Conservation (phyloP, 192 early-diverging fungal species). For the Backusella australiensis region DNA sequence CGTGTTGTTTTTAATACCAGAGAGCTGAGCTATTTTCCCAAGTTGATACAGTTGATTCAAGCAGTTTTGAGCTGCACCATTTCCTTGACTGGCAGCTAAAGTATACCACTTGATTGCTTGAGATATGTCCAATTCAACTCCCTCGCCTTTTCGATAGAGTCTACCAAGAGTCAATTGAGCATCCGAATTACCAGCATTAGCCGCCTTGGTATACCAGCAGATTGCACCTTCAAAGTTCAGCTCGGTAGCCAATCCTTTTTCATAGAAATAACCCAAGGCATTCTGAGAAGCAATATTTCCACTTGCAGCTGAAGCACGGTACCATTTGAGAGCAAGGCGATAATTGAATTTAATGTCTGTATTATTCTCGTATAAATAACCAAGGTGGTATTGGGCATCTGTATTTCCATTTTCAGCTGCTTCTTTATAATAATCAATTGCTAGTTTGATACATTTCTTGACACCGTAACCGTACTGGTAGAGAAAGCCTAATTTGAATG, state of each 20-base stretch:
- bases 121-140: fast-evolving
- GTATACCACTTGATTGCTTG: background rate
- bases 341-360: background rate
- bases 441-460: too few relatives aligned
- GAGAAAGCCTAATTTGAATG: too few relatives aligned
- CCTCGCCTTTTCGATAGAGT: background rate
- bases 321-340: background rate
- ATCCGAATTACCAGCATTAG: background rate
- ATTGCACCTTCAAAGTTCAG: background rate
- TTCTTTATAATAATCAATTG: background rate
- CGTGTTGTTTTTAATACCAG: too few relatives aligned
- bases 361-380: background rate
- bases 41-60: background rate
- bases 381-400: background rate
- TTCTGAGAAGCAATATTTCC: background rate
- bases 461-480: too few relatives aligned
- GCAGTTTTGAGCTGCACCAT: background rate
- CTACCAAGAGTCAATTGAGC: background rate
- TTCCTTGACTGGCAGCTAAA: background rate
- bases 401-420: background rate
- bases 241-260: background rate
- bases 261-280: background rate
- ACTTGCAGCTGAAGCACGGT: background rate
- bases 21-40: background rate
- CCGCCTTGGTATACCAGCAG: background rate